Conservation (phyloP, 345 rosid genomes). For the Dimocarpus longan region DNA sequence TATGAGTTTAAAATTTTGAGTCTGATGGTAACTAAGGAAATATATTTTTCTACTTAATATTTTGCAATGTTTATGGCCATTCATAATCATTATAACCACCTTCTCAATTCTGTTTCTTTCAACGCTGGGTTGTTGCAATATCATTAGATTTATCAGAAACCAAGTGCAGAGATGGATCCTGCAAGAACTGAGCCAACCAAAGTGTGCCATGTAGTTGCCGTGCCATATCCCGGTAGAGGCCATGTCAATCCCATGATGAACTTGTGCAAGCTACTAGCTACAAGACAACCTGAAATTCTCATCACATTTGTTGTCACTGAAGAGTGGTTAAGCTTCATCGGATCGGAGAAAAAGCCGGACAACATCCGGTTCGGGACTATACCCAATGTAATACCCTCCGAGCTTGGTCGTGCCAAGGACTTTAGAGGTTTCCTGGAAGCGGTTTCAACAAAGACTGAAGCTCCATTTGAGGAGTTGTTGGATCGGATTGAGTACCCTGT, state of each 20-base stretch:
- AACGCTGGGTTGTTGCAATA: neutral
- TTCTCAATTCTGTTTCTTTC: too few species aligned
- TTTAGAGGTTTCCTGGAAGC: constrained; percentile 44
- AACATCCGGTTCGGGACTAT: constrained; percentile 38
- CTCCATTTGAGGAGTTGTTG: constrained; percentile 52
- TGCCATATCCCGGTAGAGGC: constrained; percentile 77
- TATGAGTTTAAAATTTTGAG: too few species aligned
- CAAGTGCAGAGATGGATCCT: neutral
- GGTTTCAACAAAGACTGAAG: constrained; percentile 43
- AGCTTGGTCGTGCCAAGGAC: constrained; percentile 36
- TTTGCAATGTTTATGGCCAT: too few species aligned
- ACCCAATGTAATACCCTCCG: constrained; percentile 60
- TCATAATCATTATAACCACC: too few species aligned
- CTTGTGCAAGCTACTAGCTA: constrained; percentile 49
- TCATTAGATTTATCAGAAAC: neutral
- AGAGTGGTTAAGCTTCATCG: constrained; percentile 67
- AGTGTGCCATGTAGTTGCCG: constrained; percentile 51
- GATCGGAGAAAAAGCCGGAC: constrained; percentile 34
- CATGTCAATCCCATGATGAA: constrained; percentile 79
- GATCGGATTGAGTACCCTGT: constrained; percentile 27
- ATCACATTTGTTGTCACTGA: constrained; percentile 68
- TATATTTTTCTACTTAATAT: too few species aligned
- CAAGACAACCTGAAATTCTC: constrained; percentile 35
- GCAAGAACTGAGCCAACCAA: neutral
- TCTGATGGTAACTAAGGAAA: too few species aligned